phyloP scores from a whole-genome alignment of 2,329 filamentous ascomycete species.

The Fusarium veterinarium region DNA sequence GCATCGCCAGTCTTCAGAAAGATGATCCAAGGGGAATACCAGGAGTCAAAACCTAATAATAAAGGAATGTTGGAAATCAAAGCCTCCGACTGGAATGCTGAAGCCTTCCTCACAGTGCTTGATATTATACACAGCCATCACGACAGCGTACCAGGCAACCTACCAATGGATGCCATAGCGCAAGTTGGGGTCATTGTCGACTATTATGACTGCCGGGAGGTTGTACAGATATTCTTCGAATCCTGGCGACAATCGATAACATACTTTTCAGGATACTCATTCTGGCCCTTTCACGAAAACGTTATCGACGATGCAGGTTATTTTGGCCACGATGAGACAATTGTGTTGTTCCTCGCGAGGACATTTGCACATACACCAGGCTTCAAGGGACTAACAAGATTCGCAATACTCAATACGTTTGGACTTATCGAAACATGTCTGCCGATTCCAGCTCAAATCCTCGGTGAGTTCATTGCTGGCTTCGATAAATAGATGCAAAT shows the following conservation, averaged over 20 bases:
- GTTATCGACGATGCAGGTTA: background rate
- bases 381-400: background rate
- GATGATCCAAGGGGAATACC: background rate
- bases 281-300: background rate
- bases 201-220: background rate
- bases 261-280: too few species aligned
- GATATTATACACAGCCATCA: background rate
- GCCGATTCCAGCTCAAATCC: background rate
- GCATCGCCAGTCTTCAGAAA: background rate
- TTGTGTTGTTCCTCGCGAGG: background rate
- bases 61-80: background rate
- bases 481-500: background rate
- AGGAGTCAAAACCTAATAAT: background rate
- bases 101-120: background rate
- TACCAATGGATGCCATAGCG: background rate
- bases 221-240: background rate
- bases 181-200: background rate
- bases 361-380: background rate
- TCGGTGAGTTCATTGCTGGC: background rate
- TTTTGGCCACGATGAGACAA: background rate
- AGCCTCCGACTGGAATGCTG: background rate
- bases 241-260: too few species aligned
- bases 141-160: fast-evolving
- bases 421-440: background rate
- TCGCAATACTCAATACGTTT: background rate